A percentile compares a stretch with the other conserved stretches of the same genome.
These are phyloP conservation scores for Chaetomiaceae sp. DNA, from an alignment of 2,329 filamentous ascomycete genomes.

Conservation along the genomic window DNA sequence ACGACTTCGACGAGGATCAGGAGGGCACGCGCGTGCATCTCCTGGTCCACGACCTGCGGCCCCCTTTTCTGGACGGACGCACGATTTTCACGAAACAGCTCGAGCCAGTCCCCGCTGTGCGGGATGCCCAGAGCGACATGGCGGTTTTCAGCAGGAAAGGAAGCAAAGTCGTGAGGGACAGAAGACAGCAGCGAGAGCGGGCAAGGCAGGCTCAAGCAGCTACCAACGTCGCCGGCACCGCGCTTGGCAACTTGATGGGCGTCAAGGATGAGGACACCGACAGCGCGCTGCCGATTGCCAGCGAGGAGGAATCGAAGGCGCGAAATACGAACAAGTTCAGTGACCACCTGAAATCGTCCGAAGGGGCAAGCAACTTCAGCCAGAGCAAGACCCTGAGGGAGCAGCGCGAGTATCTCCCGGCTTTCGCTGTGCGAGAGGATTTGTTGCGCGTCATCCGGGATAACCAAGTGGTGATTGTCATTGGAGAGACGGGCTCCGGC, in stretches of 20 bases:
- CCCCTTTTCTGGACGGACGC: constrained; percentile 89
- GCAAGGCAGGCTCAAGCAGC: constrained; percentile 93
- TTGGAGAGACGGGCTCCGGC: constrained; percentile 93
- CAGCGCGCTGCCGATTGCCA: constrained; percentile 71
- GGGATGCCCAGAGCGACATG: constrained; percentile 96
- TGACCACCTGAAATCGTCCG: constrained; percentile 79
- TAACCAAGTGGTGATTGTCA: constrained; percentile 94
- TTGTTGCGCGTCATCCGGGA: constrained; percentile 86
- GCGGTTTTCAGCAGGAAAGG: constrained; percentile 95
- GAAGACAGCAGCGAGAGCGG: constrained; percentile 83
- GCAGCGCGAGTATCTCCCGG: constrained; percentile 87
- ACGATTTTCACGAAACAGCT: constrained; percentile 97
- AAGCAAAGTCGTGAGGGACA: constrained; percentile 86
- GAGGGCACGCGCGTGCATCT: constrained; percentile 85
- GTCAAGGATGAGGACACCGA: constrained; percentile 91
- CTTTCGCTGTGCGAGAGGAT: constrained; percentile 94
- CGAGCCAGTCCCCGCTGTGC: constrained; percentile 87
- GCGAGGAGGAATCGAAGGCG: constrained; percentile 57
- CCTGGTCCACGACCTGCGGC: constrained; percentile 85
- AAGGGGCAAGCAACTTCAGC: constrained; percentile 85
- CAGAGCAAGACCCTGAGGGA: constrained; percentile 84
- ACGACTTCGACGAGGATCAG: constrained; percentile 84
- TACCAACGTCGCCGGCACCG: constrained; percentile 85
- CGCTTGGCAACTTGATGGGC: constrained; percentile 90
- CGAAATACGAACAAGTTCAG: constrained; percentile 67